Evolutionary conservation across 345 rosid genomes (phyloP), one percentile per base, ranked within the genome.

Genomic region (Clarkia xantiana): DNA sequence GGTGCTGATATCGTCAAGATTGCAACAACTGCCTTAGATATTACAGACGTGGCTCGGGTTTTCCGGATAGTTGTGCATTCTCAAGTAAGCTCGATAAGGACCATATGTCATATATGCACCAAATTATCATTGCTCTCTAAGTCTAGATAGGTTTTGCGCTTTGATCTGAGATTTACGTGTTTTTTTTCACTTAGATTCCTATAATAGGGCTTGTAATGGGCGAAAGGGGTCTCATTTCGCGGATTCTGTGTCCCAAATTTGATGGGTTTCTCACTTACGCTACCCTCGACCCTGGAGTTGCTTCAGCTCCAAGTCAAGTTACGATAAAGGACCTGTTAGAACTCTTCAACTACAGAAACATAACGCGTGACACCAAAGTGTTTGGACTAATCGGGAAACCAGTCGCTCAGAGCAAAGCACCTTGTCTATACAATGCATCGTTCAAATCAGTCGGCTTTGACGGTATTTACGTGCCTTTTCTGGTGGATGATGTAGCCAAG

Each of bases 251-350:
- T 60, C 77, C 94, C 40, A 86, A 90, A 70, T 90, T 77, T 48
- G 94, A 94, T 65, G 95, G 94, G 12, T 86, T 59, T 72, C 86
- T 90, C 58, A 83, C 96, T 52, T 90, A 86, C 64, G 96, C 91
- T 10, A 77, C 89, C 40, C 80, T 90, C 36, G 93, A 90, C 60
- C 65, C 78, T 7, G 94, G 89, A 53, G 57, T 72, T 61, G 77
- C 77, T 62, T 86, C 97, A n/a, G 94, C 97, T 25, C 93, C 94
- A 61, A 91, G 97, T 56, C 96, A 90, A 70, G 94, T 94, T 42
- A 83, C 81, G 11, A 67, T 86, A 55, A 65, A 76, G 52, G 91
- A 83, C 56, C 61, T 86, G 57, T 58, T 86, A 70, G 71, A 81
- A 63, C 74, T 81, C 16, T 90, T 81, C 70, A 83, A 90, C 67